phyloP scores from a whole-genome alignment of 2,329 filamentous ascomycete species.

The Hymenoscyphus albidus region DNA sequence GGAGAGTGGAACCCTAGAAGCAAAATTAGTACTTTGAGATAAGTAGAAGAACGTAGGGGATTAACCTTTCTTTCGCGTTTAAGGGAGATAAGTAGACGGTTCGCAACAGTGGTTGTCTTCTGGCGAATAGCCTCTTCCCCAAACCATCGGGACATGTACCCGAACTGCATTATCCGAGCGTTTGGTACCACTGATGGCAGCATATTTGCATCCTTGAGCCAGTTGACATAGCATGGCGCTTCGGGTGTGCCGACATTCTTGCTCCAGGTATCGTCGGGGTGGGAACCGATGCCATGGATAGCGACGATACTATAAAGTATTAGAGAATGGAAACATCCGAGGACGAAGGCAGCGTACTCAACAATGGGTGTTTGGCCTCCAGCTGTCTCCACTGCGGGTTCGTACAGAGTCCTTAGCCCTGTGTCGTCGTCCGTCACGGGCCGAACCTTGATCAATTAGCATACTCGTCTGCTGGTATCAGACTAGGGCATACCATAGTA shows the following conservation, averaged over 20 bases:
- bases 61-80: background rate
- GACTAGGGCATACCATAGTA: conserved; percentile 2
- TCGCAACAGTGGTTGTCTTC: background rate
- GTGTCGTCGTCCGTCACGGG: background rate
- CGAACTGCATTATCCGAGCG: conserved; percentile 33
- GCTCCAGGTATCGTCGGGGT: background rate
- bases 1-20: background rate
- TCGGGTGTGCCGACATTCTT: background rate
- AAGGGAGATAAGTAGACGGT: background rate
- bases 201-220: conserved; percentile 28
- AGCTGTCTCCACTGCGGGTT: background rate
- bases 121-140: conserved; percentile 8
- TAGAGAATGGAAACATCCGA: background rate
- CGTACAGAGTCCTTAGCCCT: background rate
- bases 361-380: background rate
- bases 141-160: conserved; percentile 29
- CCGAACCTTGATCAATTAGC: background rate
- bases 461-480: background rate
- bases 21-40: background rate
- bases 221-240: conserved; percentile 24
- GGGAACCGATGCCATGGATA: background rate
- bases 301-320: background rate
- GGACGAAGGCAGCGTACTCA: background rate
- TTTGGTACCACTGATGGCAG: conserved; percentile 25
- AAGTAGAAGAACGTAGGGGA: background rate